Conservation (phyloP, 805 yeast species). For the Myxozyma mucilagina region DNA sequence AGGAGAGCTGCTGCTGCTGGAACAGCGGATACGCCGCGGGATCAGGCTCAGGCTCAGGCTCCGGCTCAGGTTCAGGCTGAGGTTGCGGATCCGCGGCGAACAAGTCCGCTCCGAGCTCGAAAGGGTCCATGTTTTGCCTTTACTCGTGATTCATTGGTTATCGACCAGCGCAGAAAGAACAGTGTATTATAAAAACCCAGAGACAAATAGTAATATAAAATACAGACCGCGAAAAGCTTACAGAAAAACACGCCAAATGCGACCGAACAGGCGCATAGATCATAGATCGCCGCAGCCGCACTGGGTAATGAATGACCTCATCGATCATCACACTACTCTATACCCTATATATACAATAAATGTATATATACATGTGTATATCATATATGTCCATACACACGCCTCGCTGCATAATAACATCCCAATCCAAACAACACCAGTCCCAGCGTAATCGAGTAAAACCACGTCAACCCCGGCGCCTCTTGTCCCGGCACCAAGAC, state of each 20-base stretch:
- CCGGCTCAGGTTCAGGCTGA: background rate
- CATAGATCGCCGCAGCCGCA: no score
- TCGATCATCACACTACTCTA: no score
- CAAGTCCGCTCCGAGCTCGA: background rate
- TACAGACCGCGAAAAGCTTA: no score
- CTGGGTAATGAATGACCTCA: no score
- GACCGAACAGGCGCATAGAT: no score
- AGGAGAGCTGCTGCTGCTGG: background rate
- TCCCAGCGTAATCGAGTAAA: conserved; percentile 41
- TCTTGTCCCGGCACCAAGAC: conserved; percentile 93
- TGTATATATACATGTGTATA: background rate
- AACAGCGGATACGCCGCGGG: background rate
- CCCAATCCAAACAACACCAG: conserved; percentile 24
- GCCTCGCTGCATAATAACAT: conserved; percentile 17
- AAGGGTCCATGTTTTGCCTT: conserved; percentile 4
- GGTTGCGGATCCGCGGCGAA: conserved; percentile 6
- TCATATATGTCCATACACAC: conserved; percentile 11
- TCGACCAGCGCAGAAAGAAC: no score
- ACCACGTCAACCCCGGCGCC: conserved; percentile 61
- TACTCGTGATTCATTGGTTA: no score
- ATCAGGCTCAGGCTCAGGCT: background rate
- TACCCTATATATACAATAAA: no score
- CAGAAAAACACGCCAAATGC: no score
- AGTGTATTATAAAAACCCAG: no score
- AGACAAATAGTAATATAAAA: no score